Evolutionary conservation across 2,329 filamentous ascomycete species (phyloP).

Genomic region (Colletotrichum higginsianum): DNA sequence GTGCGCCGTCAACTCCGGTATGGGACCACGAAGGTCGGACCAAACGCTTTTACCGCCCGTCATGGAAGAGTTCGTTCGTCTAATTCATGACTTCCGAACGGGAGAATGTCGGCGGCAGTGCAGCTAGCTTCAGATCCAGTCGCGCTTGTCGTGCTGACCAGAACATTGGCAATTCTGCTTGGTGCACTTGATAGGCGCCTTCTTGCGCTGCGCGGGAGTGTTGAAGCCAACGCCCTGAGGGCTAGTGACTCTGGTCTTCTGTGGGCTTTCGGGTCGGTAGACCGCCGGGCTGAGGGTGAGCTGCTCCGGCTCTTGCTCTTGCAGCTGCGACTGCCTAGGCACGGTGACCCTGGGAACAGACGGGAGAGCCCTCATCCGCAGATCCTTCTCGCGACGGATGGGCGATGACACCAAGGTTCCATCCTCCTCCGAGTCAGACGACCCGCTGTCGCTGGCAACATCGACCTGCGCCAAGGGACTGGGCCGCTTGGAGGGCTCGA

Average conservation of each 20-base stretch:
- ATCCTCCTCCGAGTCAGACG: conserved; percentile 44
- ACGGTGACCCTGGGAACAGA: conserved; percentile 50
- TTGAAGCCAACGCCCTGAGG: conserved; percentile 61
- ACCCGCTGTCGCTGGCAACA: conserved; percentile 23
- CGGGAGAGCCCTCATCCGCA: conserved; percentile 56
- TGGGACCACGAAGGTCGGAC: conserved; percentile 20
- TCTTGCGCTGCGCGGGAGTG: conserved; percentile 36
- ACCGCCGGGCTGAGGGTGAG: conserved; percentile 66
- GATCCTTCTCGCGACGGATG: conserved; percentile 49
- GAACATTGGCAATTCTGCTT: conserved; percentile 43
- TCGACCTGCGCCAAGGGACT: conserved; percentile 49
- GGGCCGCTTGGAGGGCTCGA: conserved; percentile 46
- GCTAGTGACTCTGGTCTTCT: conserved; percentile 56
- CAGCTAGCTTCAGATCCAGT: conserved; percentile 50
- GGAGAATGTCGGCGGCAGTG: conserved; percentile 40
- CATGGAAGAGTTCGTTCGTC: neutral
- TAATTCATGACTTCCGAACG: conserved; percentile 39
- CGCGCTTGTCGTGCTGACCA: conserved; percentile 44
- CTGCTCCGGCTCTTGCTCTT: conserved; percentile 48
- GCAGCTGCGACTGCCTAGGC: conserved; percentile 27
- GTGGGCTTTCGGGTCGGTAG: conserved; percentile 62
- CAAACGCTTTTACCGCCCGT: conserved; percentile 39
- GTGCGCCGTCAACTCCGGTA: conserved; percentile 40
- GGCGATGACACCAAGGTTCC: conserved; percentile 34
- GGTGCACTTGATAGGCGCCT: conserved; percentile 37